Evolutionary conservation across 331 rosid species (phyloP).

Genomic region (Quercus tomentella): DNA sequence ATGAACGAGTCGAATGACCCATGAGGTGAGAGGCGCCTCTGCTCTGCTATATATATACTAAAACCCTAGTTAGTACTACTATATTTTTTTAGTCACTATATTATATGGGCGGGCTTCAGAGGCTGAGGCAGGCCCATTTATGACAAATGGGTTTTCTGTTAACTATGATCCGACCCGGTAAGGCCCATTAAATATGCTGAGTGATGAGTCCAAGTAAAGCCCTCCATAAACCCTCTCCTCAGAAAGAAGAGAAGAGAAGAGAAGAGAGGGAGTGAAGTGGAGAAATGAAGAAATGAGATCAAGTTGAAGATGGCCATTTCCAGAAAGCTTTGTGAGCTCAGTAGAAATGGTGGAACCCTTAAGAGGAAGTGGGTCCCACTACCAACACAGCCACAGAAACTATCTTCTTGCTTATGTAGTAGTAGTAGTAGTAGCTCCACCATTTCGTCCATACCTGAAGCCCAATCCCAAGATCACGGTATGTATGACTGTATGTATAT

Average conservation of each 20-base stretch:
- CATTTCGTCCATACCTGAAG: conserved; percentile 29
- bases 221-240: conserved; percentile 2
- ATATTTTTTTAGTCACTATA: too few species aligned
- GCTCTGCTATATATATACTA: not conserved
- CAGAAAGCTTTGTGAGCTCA: conserved; percentile 33
- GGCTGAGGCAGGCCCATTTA: not conserved
- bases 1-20: not conserved
- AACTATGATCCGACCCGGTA: too few species aligned
- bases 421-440: conserved; percentile 26
- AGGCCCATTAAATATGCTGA: too few species aligned
- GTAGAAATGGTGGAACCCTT: conserved; percentile 5
- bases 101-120: not conserved
- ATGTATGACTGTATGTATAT: not conserved
- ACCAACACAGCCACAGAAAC: not conserved
- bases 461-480: conserved; percentile 49
- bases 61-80: not conserved
- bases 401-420: conserved; percentile 1
- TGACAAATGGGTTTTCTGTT: not conserved
- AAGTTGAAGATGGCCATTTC: conserved; percentile 36
- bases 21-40: not conserved
- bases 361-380: conserved; percentile 6
- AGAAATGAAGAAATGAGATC: not conserved
- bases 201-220: not conserved
- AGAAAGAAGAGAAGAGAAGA: not conserved
- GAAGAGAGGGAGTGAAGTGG: not conserved